Evolutionary conservation across 23 red algal species (phyloP).

Genomic region (Agarophyton chilense): DNA sequence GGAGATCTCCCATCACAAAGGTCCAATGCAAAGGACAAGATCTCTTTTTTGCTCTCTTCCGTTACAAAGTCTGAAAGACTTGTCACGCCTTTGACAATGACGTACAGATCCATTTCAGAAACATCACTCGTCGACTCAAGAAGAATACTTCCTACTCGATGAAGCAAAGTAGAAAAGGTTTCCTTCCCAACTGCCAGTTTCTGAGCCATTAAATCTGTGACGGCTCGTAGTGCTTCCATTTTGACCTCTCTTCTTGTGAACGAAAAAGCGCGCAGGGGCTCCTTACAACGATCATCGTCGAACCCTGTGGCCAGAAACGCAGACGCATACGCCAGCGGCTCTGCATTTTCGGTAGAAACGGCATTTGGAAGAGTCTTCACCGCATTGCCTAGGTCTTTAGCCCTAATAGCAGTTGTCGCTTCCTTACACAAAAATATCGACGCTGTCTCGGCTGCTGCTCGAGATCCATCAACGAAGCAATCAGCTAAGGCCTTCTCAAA

Average conservation of each 20-base stretch:
- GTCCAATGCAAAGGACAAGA: not conserved
- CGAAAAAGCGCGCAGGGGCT: not conserved
- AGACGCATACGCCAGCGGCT: not conserved
- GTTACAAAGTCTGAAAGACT: not conserved
- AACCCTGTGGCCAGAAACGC: not conserved
- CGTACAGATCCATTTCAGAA: conserved; percentile 1
- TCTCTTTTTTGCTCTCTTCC: not conserved
- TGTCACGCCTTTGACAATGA: not conserved
- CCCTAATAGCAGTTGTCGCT: not conserved
- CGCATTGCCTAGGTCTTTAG: not conserved
- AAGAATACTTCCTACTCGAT: not conserved
- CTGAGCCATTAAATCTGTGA: not conserved
- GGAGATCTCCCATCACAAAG: not conserved
- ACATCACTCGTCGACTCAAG: not conserved
- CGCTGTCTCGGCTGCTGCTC: conserved; percentile 7
- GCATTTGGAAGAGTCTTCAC: conserved; percentile 5
- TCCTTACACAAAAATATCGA: not conserved
- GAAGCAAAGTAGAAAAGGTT: not conserved
- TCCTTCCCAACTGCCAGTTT: not conserved
- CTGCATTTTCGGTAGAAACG: not conserved
- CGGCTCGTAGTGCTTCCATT: not conserved
- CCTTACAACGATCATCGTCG: not conserved
- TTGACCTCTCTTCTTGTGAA: conserved; percentile 4
- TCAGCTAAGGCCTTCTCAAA: conserved; percentile 3
- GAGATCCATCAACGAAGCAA: not conserved